Conservation (phyloP, 768 basidiomycete genomes). For the Fistulinella prunicolor region DNA sequence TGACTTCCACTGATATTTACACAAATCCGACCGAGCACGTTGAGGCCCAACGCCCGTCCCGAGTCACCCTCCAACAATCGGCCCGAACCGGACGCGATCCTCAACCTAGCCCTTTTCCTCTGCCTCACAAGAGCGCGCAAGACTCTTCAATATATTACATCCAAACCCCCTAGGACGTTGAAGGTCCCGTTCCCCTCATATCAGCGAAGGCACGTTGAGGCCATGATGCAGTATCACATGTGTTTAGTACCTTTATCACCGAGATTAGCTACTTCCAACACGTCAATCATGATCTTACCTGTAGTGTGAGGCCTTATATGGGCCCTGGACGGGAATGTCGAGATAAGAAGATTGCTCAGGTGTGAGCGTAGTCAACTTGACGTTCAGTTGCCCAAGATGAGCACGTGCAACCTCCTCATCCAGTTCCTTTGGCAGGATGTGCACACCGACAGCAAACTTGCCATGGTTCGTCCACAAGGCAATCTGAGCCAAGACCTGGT, state of each 20-base stretch:
- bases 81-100: conserved; percentile 16
- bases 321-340: conserved; percentile 81
- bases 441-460: conserved; percentile 94
- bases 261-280: neutral
- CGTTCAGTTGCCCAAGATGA: conserved; percentile 86
- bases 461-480: conserved; percentile 93
- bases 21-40: conserved; percentile 26
- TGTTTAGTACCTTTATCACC: conserved; percentile 29
- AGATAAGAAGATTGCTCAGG: conserved; percentile 84
- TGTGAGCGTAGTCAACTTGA: conserved; percentile 83
- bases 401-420: conserved; percentile 99
- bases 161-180: conserved; percentile 53
- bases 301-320: conserved; percentile 74
- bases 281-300: conserved; percentile 35
- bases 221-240: conserved; percentile 40
- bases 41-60: conserved; percentile 32
- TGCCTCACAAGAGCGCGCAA: conserved; percentile 39
- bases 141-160: conserved; percentile 53
- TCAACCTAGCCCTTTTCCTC: conserved; percentile 13
- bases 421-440: conserved; percentile 97
- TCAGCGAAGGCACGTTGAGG: conserved; percentile 79
- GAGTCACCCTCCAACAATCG: conserved; percentile 6
- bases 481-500: conserved; percentile 98
- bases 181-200: conserved; percentile 58
- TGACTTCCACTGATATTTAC: neutral